phyloP scores from a whole-genome alignment of 2,329 filamentous ascomycete species.

The Colletotrichum sp. region DNA sequence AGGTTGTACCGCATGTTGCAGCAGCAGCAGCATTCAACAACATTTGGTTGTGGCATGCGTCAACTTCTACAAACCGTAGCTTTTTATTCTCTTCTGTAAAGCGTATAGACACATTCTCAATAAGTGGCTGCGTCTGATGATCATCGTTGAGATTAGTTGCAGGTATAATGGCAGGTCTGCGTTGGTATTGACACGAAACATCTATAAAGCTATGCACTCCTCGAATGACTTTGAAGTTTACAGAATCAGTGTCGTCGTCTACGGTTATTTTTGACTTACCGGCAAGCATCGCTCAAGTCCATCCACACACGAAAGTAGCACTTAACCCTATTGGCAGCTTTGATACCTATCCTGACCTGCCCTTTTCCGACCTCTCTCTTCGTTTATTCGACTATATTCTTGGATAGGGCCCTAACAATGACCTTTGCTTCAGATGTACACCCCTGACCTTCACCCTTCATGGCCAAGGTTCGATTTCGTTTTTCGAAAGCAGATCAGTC shows the following conservation, averaged over 20 bases:
- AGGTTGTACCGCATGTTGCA: accelerated
- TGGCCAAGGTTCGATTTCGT: too few relatives aligned
- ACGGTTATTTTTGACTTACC: too few relatives aligned
- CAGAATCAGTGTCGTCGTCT: too few relatives aligned
- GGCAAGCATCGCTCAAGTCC: too few relatives aligned
- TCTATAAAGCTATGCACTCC: too few relatives aligned
- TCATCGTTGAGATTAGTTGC: background rate
- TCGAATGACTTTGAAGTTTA: too few relatives aligned
- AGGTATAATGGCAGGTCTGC: accelerated
- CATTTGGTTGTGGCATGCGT: background rate
- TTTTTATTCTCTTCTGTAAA: background rate
- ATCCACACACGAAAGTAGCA: too few relatives aligned
- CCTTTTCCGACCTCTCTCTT: accelerated
- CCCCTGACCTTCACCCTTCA: background rate
- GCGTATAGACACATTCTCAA: too few relatives aligned
- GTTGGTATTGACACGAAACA: background rate
- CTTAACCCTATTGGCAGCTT: accelerated
- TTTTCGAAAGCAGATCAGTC: too few relatives aligned
- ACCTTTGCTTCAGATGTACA: background rate
- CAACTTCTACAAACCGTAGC: accelerated
- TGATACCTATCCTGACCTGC: accelerated
- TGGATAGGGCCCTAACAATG: background rate
- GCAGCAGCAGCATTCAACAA: background rate
- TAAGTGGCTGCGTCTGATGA: background rate
- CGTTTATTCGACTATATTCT: background rate